These are phyloP conservation scores for Globisporangium splendens DNA, from an alignment of 352 stramenopile genomes.

Conservation along the genomic window DNA sequence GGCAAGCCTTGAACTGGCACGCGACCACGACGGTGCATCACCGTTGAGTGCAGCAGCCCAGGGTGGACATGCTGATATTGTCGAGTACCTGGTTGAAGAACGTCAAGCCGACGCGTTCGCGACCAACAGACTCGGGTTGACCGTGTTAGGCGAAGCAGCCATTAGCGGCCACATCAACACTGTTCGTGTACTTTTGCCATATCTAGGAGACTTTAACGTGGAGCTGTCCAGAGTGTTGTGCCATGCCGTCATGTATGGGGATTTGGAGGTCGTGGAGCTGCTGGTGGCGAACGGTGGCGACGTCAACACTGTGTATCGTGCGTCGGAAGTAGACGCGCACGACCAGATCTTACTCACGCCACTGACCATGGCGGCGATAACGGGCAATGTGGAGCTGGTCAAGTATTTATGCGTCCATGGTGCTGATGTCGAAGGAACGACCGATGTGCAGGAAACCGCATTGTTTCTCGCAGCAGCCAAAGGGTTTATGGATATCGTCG, in stretches of 20 bases:
- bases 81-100: neutral
- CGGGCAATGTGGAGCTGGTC: neutral
- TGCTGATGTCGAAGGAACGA: neutral
- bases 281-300: neutral
- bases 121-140: neutral
- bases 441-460: neutral
- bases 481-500: neutral
- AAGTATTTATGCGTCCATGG: neutral
- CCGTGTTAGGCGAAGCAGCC: neutral
- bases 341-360: neutral
- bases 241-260: neutral
- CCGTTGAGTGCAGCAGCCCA: neutral
- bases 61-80: neutral
- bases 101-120: neutral
- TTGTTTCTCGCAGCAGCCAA: neutral
- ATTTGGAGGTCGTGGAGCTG: neutral
- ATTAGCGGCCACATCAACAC: neutral
- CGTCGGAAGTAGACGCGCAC: neutral
- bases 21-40: neutral
- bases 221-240: neutral
- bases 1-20: neutral
- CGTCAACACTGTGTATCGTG: neutral
- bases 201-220: neutral
- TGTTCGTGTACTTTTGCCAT: neutral
- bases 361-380: neutral